These are phyloP conservation scores for Aphanomyces euteiches DNA, from an alignment of 352 stramenopile genomes.

Conservation along the genomic window DNA sequence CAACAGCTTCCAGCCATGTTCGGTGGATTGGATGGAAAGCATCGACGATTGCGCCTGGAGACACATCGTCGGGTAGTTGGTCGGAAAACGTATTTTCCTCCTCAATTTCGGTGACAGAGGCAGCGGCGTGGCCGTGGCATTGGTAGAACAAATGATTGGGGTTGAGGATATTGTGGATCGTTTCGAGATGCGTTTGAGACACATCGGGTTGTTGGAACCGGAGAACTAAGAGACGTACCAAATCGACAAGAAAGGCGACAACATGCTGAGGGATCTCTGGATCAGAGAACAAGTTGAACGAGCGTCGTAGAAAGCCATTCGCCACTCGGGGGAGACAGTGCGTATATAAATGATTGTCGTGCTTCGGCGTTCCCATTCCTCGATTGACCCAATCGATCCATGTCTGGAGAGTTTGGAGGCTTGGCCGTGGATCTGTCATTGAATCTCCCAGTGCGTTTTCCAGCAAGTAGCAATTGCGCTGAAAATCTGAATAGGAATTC, in stretches of 20 bases:
- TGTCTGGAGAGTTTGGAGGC: slow-evolving; percentile 22
- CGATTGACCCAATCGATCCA: slow-evolving; percentile 31
- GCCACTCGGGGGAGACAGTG: slow-evolving; percentile 22
- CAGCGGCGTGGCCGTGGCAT: slow-evolving; percentile 23
- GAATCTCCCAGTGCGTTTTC: slow-evolving; percentile 20
- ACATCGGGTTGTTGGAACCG: slow-evolving; percentile 3
- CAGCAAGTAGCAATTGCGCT: slow-evolving; percentile 29
- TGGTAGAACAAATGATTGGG: slow-evolving; percentile 24
- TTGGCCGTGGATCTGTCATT: slow-evolving; percentile 16
- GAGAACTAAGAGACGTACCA: slow-evolving; percentile 1
- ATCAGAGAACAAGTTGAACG: slow-evolving; percentile 21
- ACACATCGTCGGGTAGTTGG: not conserved
- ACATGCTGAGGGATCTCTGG: slow-evolving; percentile 16
- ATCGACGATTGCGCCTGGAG: slow-evolving; percentile 13
- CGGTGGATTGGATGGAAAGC: slow-evolving; percentile 12
- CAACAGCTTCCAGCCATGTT: slow-evolving; percentile 21
- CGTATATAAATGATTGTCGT: slow-evolving; percentile 26
- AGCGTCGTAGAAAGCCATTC: slow-evolving; percentile 29
- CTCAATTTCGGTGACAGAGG: slow-evolving; percentile 8
- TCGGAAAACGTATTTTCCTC: not conserved
- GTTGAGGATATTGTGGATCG: slow-evolving; percentile 24
- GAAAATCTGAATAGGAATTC: slow-evolving; percentile 28
- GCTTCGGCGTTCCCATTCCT: slow-evolving; percentile 13
- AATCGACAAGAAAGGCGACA: slow-evolving; percentile 14
- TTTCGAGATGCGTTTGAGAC: slow-evolving; percentile 7